Evolutionary conservation across 345 rosid genomes (phyloP).

Genomic region (Zanthoxylum bungeanum): DNA sequence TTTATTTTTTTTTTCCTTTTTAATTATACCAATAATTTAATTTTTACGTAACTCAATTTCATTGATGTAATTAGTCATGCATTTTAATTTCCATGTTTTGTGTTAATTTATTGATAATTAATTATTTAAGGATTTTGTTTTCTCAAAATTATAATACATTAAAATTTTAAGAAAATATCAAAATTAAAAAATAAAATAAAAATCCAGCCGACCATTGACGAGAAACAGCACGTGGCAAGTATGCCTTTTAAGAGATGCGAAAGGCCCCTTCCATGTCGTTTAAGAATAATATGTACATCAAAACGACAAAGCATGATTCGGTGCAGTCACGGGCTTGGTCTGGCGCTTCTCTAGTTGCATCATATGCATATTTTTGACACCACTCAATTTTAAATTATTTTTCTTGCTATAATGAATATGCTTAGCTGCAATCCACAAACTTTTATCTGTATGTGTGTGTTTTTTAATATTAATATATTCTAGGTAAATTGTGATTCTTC

Average conservation of each 20-base stretch:
- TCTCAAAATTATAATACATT: neutral
- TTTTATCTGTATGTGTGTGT: neutral
- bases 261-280: neutral
- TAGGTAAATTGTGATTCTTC: too few relatives aligned
- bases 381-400: neutral
- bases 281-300: neutral
- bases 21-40: too few relatives aligned
- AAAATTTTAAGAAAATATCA: neutral
- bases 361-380: neutral
- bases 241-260: neutral
- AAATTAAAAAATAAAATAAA: neutral
- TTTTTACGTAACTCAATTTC: too few relatives aligned
- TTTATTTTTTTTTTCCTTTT: neutral
- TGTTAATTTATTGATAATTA: neutral
- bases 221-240: conserved; percentile 2
- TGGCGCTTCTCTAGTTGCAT: neutral
- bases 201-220: neutral
- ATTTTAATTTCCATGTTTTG: too few relatives aligned
- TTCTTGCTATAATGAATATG: neutral
- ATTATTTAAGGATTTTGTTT: neutral
- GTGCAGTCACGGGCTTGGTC: conserved; percentile 1
- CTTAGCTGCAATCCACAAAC: neutral
- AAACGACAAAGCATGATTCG: conserved; percentile 2
- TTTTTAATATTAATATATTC: too few relatives aligned
- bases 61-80: too few relatives aligned